Base-by-base conservation (phyloP, 805 yeast genomes). In the Starmerella khaoyaiensis region DNA sequence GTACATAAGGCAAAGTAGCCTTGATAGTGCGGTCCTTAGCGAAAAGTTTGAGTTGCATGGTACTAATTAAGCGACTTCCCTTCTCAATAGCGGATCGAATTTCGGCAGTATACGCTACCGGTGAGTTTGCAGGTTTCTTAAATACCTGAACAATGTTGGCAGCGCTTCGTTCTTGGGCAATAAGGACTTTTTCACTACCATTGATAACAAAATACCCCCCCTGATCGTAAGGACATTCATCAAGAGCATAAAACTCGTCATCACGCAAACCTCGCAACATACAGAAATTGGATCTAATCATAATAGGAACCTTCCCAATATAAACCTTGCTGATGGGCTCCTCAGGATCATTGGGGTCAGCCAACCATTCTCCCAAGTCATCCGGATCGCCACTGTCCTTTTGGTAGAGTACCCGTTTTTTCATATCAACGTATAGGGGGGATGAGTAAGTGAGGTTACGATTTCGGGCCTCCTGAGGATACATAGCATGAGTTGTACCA, bases 181-280 rank as follows among this genome's bases (percentile, higher is more conserved):
- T 90, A 54, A 90, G 68, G 39, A 90, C 99, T 60, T 90, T 90
- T 60, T 90, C 99, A 16, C 96, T 83, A 53, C 99, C 99, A 64
- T 90, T 90, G 56, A 90, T 90, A 51, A 90, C 86, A 58, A 90
- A 90, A 62, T 90, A 90, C 45, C 99, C 99, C 61, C 99, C 99
- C 93, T 90, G 93, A 69, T 90, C 99, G 62, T 82, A 90, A 22
- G 98, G 98, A 64, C 99, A 90, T 63, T 90, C 99, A 61, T 90
- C 86, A 56, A 90, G 72, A 52, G 84, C 93, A 62, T 86, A 90
- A 54, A 86, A 72, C 61, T 90, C 98, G 50, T 81, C 83, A 52
- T 90, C 97, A 7, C 82, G 75, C 49, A 90, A 70, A 44, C 81
- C 94, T 55, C 83, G 72, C 53, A 90, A 70, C 65, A 86, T 75